Percentiles rank a stretch among this genome's conserved stretches.
Evolutionary conservation across 1,139 yeast genomes (phyloP).

Genomic region (Lodderomyces beijingensis): DNA sequence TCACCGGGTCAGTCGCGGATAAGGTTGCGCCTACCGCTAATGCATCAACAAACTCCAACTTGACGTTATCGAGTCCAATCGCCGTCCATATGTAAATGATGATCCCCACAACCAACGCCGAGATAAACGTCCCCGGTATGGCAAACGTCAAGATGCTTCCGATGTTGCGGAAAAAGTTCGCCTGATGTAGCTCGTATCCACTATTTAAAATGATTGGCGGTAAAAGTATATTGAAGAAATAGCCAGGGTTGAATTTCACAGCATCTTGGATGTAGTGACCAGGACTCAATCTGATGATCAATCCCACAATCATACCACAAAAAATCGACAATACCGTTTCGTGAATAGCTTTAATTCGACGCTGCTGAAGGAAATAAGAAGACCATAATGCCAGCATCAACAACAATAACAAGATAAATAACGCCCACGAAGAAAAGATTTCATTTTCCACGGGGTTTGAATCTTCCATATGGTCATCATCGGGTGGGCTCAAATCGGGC

Average conservation of each 20-base stretch:
- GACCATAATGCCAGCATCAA: conserved; percentile 92
- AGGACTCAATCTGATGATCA: conserved; percentile 83
- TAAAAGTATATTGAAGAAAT: conserved; percentile 86
- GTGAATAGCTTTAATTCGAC: conserved; percentile 89
- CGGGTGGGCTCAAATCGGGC: conserved; percentile 50
- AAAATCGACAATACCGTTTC: conserved; percentile 95
- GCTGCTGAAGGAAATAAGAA: conserved; percentile 85
- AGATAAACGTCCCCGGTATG: conserved; percentile 92
- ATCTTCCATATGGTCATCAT: conserved; percentile 48
- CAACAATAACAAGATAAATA: conserved; percentile 76
- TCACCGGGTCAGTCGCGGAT: conserved; percentile 98
- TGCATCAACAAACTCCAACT: conserved; percentile 91
- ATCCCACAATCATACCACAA: conserved; percentile 94
- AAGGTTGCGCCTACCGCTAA: conserved; percentile 96
- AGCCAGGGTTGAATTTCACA: conserved; percentile 89
- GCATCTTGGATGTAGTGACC: conserved; percentile 97
- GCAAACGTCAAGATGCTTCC: conserved; percentile 93
- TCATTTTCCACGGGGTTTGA: conserved; percentile 95
- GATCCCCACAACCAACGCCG: conserved; percentile 83
- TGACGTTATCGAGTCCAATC: conserved; percentile 81
- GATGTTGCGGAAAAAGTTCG: conserved; percentile 86
- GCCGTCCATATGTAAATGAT: conserved; percentile 88
- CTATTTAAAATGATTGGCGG: conserved; percentile 97
- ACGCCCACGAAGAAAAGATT: conserved; percentile 95
- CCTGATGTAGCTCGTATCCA: conserved; percentile 95